These are phyloP conservation scores for Penicillium hesseltinei DNA, from an alignment of 2,329 filamentous ascomycete genomes.

Conservation along the genomic window DNA sequence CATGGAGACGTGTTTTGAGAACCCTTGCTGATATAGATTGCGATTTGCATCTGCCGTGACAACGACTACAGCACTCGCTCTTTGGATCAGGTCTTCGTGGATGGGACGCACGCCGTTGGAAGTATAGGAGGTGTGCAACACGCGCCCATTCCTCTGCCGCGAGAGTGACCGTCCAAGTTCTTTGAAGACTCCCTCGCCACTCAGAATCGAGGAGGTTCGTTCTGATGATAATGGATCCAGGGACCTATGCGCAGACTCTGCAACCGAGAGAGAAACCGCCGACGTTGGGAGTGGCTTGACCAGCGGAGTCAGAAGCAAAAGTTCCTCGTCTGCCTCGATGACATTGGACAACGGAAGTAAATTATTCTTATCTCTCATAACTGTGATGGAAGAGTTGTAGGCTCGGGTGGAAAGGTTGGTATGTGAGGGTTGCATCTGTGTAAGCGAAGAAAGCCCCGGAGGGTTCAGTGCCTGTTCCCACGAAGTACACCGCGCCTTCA, in stretches of 20 bases:
- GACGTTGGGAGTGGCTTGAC: conserved; percentile 92
- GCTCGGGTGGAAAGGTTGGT: conserved; percentile 76
- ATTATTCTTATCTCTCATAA: conserved; percentile 85
- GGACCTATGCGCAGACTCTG: conserved; percentile 50
- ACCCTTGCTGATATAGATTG: conserved; percentile 89
- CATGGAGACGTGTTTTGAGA: conserved; percentile 94
- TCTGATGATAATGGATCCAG: conserved; percentile 58
- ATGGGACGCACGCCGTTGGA: conserved; percentile 88
- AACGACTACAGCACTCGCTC: conserved; percentile 83
- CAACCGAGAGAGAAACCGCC: conserved; percentile 68
- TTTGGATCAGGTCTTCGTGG: conserved; percentile 87
- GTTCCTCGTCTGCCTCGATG: conserved; percentile 78
- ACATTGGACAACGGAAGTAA: conserved; percentile 78
- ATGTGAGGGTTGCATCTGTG: conserved; percentile 78
- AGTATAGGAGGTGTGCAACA: conserved; percentile 92
- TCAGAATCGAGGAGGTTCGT: conserved; percentile 69
- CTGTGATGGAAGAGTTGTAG: conserved; percentile 89
- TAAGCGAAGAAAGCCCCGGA: conserved; percentile 71
- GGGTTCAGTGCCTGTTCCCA: conserved; percentile 93
- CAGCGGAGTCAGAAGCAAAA: conserved; percentile 83
- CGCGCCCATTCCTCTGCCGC: conserved; percentile 76
- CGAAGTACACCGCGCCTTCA: conserved; percentile 83
- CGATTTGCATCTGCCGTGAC: conserved; percentile 91
- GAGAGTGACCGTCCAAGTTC: conserved; percentile 87
- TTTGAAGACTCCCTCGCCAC: conserved; percentile 86